These are phyloP conservation scores for Hura crepitans DNA, from an alignment of 441 rosid genomes.

Conservation along the genomic window DNA sequence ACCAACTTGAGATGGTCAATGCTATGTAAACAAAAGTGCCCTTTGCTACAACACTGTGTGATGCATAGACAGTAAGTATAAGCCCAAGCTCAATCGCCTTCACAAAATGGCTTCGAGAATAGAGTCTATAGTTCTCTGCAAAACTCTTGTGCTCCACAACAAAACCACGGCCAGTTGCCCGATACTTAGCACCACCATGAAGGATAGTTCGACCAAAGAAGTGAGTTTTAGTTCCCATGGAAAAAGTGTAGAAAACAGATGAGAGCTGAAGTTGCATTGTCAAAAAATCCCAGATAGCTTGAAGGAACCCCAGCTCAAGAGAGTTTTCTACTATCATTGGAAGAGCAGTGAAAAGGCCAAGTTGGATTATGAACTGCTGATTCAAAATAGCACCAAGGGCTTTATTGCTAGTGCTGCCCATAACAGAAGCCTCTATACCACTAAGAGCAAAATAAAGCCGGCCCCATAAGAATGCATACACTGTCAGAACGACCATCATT, in stretches of 20 bases:
- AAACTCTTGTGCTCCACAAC: slow-evolving; percentile 90
- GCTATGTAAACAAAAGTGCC: slow-evolving; percentile 72
- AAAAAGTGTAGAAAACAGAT: slow-evolving; percentile 80
- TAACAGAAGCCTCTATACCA: slow-evolving; percentile 62
- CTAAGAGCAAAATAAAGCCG: slow-evolving; percentile 84
- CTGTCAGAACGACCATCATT: slow-evolving; percentile 62
- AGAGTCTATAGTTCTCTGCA: slow-evolving; percentile 82
- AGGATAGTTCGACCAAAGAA: slow-evolving; percentile 87
- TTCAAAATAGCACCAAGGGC: slow-evolving; percentile 74
- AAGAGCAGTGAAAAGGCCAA: slow-evolving; percentile 89
- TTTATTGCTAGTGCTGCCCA: slow-evolving; percentile 43
- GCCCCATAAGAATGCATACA: slow-evolving; percentile 78
- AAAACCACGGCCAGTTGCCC: slow-evolving; percentile 93
- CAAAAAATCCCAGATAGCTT: slow-evolving; percentile 81
- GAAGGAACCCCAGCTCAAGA: slow-evolving; percentile 88
- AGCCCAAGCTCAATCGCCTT: slow-evolving; percentile 88
- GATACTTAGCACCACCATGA: slow-evolving; percentile 93
- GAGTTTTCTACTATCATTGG: slow-evolving; percentile 91
- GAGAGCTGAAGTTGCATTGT: slow-evolving; percentile 84
- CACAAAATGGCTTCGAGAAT: slow-evolving; percentile 82
- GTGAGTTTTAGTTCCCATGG: slow-evolving; percentile 89
- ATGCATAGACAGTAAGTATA: slow-evolving; percentile 74
- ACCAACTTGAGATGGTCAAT: slow-evolving; percentile 82
- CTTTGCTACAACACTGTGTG: slow-evolving; percentile 56
- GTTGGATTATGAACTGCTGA: slow-evolving; percentile 85